Base-by-base conservation (phyloP, 352 stramenopile genomes). In the Blastocystis sp. region DNA sequence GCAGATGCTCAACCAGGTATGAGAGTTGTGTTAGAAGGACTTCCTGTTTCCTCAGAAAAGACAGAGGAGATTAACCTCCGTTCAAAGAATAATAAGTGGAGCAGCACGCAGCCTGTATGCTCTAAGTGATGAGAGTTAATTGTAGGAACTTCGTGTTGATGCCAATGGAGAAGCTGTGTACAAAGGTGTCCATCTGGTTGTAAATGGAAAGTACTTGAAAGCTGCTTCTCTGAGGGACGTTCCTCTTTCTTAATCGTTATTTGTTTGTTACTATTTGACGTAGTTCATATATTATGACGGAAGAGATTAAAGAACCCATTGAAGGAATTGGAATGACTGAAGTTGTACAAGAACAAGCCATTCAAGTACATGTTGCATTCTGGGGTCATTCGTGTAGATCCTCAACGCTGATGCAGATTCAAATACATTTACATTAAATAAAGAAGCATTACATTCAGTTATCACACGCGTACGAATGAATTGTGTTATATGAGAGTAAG, bases 81-180 rank as follows among this genome's bases (percentile, higher is more conserved):
- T 32, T 49, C 63, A 29, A 75, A 43, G n/a, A 75, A 24, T 19
- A 75, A 75, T 54, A 49, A 51, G 5, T 75, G 63, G 63, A 54
- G 11, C n/a, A 12, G 21, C 52, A 42, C 39, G 27, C 63, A 75
- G 63, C n/a, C 63, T 24, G 63, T 75, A 56, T 16, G 29, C 5
- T 21, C 3, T 46, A 5, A 14, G 63, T 42, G 5, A 4, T n/a
- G 12, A 29, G 24, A n/a, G 42, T 29, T 27, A 21, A 39, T 57
- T 2, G 29, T 83, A 83, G 71, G 71, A 83, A 32, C 71, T 83
- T 6, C 57, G 52, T 29, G 71, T 83, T 21, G 29, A 83, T 32
- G 5, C 14, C n/a, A 83, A 65, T 14, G 71, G 71, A n/a, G 57
- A 83, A 51, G 71, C 71, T 27, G 37, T 83, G n/a, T 83, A 83